These are phyloP conservation scores for Paramecium bursaria DNA, from an alignment of 73 alveolate species.

Conservation along the genomic window DNA sequence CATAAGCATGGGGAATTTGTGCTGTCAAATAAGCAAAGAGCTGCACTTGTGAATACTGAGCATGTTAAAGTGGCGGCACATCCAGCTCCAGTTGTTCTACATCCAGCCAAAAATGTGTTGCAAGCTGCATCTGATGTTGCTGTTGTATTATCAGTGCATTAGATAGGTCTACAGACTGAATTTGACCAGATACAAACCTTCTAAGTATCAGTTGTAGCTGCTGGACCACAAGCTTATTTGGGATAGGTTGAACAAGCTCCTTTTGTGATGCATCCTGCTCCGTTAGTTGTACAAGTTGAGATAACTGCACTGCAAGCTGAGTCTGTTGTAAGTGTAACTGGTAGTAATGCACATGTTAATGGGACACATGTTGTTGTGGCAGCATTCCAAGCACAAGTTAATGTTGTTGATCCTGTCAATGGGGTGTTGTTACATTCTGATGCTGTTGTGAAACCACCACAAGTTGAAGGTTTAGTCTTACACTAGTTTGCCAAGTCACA, in stretches of 20 bases:
- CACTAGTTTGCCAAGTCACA: slow-evolving; percentile 21
- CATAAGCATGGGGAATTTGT: slow-evolving; percentile 9
- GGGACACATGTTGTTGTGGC: too few relatives aligned
- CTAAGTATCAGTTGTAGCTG: slow-evolving; percentile 9
- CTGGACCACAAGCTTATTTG: slow-evolving; percentile 1
- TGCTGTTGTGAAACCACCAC: not conserved
- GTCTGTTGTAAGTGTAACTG: slow-evolving; percentile 28
- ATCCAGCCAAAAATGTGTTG: slow-evolving; percentile 9
- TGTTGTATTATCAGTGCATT: slow-evolving; percentile 1
- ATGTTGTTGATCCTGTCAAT: too few relatives aligned
- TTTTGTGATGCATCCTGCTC: slow-evolving; percentile 40
- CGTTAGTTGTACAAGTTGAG: not conserved
- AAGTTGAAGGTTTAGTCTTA: not conserved
- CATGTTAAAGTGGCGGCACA: not conserved
- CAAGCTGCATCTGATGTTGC: slow-evolving; percentile 23
- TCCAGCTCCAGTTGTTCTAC: slow-evolving; percentile 26
- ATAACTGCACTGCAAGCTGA: not conserved
- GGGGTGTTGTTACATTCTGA: slow-evolving; percentile 38
- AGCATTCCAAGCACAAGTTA: slow-evolving; percentile 44
- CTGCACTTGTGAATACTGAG: not conserved
- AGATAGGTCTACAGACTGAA: not conserved
- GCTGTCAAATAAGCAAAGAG: not conserved
- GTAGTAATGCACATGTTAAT: slow-evolving; percentile 5
- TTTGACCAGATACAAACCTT: slow-evolving; percentile 7
- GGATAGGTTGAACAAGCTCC: slow-evolving; percentile 29